Base-by-base conservation (phyloP, 352 stramenopile species). In the Hyaloperonospora brassicae region DNA sequence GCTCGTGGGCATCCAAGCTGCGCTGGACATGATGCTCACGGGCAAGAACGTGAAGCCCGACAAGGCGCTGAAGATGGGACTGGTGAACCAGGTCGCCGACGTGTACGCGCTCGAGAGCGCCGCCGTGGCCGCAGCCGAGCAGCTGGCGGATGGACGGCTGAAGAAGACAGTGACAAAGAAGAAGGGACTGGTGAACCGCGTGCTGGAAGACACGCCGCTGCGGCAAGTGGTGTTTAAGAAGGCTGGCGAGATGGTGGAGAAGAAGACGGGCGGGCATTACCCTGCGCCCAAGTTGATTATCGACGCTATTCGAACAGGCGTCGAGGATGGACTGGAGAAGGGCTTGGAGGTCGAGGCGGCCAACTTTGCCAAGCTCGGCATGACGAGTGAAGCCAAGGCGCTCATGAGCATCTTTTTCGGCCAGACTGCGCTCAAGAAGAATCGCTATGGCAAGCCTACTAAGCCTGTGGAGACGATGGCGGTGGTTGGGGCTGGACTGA, bases 361-460 rank as follows among this genome's bases (percentile, higher is more conserved):
- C 49, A 91, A 93, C 61, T 99, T 99, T 76, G 89, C 88, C 39
- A 97, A 97, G 70, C 82, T 99, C 35, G 95, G 94, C 10, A 94
- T 96, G 66, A 98, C 95, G 10, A 79, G 73, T 41, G 95, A 98
- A 63, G 96, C 89, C 17, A 96, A 97, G 68, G 89, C 90, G 11
- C 75, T 98, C 8, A 98, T 98, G 80, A 96, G 94, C 58, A 96
- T 99, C 58, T 99, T 98, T 74, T 96, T 98, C 65, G 93, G 93
- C 23, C 97, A 96, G 74, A 98, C 87, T n/a, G 76, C 87, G 42
- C 83, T 98, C 46, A 99, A 99, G 79, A 98, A 99, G 74, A 97
- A 98, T 72, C 78, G 84, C 17, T 98, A 95, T 62, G 88, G 86
- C 52, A 91, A 92, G 45, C 89, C 94, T 0, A 56, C 70, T 47